A percentile compares a stretch with the other conserved stretches of the same genome.
phyloP scores from a whole-genome alignment of 2,329 filamentous ascomycete species.

The Aspergillus fructus region DNA sequence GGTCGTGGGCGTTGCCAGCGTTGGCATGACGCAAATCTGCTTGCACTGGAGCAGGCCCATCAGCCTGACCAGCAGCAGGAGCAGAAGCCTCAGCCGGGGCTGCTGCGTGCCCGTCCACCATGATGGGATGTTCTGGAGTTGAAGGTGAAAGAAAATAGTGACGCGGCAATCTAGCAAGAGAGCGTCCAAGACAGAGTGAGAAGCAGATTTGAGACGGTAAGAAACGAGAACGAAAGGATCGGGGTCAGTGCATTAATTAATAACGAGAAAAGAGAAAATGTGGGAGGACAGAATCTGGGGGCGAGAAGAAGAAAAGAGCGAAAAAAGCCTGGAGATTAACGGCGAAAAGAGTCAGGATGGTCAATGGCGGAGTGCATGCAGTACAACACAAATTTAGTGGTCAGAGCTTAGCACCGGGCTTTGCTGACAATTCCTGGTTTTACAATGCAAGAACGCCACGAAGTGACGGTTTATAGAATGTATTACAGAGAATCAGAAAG shows the following conservation, averaged over 20 bases:
- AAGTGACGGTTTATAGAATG: background rate
- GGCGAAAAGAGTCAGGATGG: background rate
- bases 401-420: background rate
- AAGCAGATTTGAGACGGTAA: background rate
- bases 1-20: background rate
- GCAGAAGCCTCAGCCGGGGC: conserved; percentile 7
- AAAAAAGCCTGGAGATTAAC: background rate
- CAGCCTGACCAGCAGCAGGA: conserved; percentile 13
- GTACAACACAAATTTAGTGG: background rate
- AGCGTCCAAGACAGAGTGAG: background rate
- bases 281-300: conserved; percentile 1
- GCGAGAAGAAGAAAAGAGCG: background rate
- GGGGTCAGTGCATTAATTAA: conserved; percentile 4
- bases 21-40: conserved; percentile 15
- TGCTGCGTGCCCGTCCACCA: conserved; percentile 9
- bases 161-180: conserved; percentile 11
- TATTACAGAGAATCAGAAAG: background rate
- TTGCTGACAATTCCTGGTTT: background rate
- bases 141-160: conserved; percentile 3
- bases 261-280: background rate
- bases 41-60: conserved; percentile 21
- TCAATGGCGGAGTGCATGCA: background rate
- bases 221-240: background rate
- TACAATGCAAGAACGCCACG: background rate
- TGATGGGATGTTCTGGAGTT: background rate